Evolutionary conservation across 2,329 filamentous ascomycete genomes (phyloP), one percentile per base, ranked within the genome.

Genomic region (Teratosphaeria epicoccoides): DNA sequence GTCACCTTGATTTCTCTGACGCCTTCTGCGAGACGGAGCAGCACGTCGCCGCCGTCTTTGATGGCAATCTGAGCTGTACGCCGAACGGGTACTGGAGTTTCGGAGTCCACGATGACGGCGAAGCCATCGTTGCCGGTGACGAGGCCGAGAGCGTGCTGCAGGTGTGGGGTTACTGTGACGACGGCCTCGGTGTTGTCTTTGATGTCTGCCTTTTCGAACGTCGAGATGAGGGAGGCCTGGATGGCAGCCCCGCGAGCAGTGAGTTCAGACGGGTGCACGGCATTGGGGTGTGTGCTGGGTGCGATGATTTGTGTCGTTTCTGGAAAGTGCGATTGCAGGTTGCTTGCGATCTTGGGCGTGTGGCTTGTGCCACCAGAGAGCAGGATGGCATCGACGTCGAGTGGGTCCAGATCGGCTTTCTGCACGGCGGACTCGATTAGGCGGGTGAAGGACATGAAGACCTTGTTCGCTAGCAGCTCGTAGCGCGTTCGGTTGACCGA

Each of bases 101-200:
- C 87, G 55, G 88, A 79, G 46, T 84, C 80, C 56, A 98, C 79
- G 62, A 98, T 79, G 53, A 88, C 83, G 46, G 82, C 82, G 74
- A 97, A 96, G 53, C 81, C 76, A 40, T 74, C 77, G 73, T 51
- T 46, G n/a, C 53, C 56, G 12, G 83, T 81, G 57, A 95, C 78
- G 49, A 97, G 85, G 68, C 93, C 93, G 57, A 98, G 87, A 56
- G 91, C 87, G 67, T 90, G 86, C 62, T 82, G 78, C 57, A 95
- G 83, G 75, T 98, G 93, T 63, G 89, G 88, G 49, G 94, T 89
- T 14, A 90, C 91, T 28, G 91, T 96, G 58, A 98, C 89, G 67
- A 89, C 88, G 49, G 93, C 85, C 76, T 98, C 91, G 46, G 89
- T 95, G 57, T 88, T 95, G 77, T 96, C 90, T 68, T 94, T 87